Conservation (phyloP, 805 yeast species). For the Wickerhamomyces bovis region DNA sequence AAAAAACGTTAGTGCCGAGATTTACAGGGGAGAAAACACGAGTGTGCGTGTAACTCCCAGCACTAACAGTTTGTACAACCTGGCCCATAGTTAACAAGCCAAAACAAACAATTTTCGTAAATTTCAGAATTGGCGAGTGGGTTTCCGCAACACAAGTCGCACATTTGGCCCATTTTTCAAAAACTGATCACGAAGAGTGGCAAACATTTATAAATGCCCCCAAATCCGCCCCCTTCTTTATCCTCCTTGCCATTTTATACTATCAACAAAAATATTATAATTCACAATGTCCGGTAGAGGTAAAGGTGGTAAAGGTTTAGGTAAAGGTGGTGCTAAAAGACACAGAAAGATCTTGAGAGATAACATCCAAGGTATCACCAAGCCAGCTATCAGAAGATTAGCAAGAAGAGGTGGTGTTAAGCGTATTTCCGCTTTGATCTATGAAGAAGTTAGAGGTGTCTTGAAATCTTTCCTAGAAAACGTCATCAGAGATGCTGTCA, state of each 20-base stretch:
- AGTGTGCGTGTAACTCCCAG: background rate
- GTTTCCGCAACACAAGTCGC: background rate
- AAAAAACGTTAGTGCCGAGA: background rate
- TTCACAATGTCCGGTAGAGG: slow-evolving; percentile 93
- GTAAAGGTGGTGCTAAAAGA: slow-evolving; percentile 99
- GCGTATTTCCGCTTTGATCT: slow-evolving; percentile 97
- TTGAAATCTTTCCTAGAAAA: slow-evolving; percentile 91
- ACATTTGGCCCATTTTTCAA: too few relatives aligned
- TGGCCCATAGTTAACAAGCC: background rate
- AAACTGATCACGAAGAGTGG: background rate
- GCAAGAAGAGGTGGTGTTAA: slow-evolving; percentile 99
- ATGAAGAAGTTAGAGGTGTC: slow-evolving; percentile 97
- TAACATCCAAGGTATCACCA: slow-evolving; percentile 98
- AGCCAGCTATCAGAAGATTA: slow-evolving; percentile 99
- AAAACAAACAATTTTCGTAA: background rate
- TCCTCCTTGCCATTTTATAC: background rate
- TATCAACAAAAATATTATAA: slow-evolving; percentile 14
- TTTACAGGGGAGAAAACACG: background rate
- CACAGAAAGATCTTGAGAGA: slow-evolving; percentile 99
- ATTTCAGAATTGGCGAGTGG: background rate
- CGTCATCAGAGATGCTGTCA: slow-evolving; percentile 97
- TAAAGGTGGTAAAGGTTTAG: slow-evolving; percentile 99
- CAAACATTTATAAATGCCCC: background rate
- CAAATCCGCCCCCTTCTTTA: background rate
- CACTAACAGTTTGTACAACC: background rate